A percentile compares a stretch with the other conserved stretches of the same genome.
These are phyloP conservation scores for Penicillium cinerascens DNA, from an alignment of 495 filamentous ascomycete species.

Conservation along the genomic window DNA sequence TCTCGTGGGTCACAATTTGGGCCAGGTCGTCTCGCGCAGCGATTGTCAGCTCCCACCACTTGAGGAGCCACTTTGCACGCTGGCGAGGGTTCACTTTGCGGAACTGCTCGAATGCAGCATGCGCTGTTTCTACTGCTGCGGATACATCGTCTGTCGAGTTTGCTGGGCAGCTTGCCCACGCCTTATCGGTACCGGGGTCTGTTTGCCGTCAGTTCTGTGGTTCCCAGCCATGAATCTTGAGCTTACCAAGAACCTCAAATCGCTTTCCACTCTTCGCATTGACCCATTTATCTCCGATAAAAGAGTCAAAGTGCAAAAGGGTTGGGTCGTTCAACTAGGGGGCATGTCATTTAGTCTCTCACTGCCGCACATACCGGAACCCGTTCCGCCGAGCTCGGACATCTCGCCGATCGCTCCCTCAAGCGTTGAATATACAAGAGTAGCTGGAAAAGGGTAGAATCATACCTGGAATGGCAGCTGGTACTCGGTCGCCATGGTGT, in stretches of 20 bases:
- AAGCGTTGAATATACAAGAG: not conserved
- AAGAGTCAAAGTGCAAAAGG: slow-evolving; percentile 58
- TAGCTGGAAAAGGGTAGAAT: not conserved
- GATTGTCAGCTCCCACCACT: slow-evolving; percentile 54
- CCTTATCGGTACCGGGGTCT: slow-evolving; percentile 63
- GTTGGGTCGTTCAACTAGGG: slow-evolving; percentile 55
- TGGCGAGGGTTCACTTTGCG: slow-evolving; percentile 56
- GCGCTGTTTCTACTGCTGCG: slow-evolving; percentile 54
- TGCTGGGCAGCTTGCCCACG: slow-evolving; percentile 63
- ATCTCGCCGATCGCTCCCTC: slow-evolving; percentile 2
- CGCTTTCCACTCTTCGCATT: slow-evolving; percentile 58
- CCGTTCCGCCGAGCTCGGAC: not conserved
- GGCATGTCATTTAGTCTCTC: not conserved
- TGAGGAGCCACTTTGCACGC: slow-evolving; percentile 60
- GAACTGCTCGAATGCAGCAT: slow-evolving; percentile 60
- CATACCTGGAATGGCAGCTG: slow-evolving; percentile 40
- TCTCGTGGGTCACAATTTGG: slow-evolving; percentile 58
- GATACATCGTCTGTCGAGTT: slow-evolving; percentile 60
- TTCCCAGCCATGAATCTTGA: not conserved
- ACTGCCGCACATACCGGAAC: not conserved
- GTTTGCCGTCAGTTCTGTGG: slow-evolving; percentile 6
- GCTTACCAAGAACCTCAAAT: slow-evolving; percentile 63
- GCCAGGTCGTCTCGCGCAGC: slow-evolving; percentile 54
- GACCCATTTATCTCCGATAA: slow-evolving; percentile 60
- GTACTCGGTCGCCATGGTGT: slow-evolving; percentile 34